These are phyloP conservation scores for Metschnikowia colocasiae DNA, from an alignment of 805 yeast species.

Conservation along the genomic window DNA sequence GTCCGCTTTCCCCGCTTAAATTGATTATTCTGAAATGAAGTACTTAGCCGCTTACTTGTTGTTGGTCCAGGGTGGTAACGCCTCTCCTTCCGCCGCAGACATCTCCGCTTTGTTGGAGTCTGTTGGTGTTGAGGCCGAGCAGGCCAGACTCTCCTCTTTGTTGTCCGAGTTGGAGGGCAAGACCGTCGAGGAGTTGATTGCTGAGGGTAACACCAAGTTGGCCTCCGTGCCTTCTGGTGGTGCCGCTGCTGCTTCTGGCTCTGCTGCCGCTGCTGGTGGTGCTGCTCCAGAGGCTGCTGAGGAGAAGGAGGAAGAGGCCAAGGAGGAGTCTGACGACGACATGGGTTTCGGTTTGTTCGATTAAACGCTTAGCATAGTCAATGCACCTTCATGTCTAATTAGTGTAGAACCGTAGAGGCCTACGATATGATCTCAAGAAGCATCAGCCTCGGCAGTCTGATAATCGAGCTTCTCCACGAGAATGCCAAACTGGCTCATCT, in stretches of 20 bases:
- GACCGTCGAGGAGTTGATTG: constrained; percentile 81
- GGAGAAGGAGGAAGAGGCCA: constrained; percentile 61
- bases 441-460: background rate
- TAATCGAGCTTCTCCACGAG: constrained; percentile 25
- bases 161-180: constrained; percentile 90
- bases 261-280: constrained; percentile 68
- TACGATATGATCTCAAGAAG: no score
- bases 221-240: constrained; percentile 98
- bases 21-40: constrained; percentile 86
- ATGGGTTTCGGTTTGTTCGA: constrained; percentile 99
- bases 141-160: constrained; percentile 75
- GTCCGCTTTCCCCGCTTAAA: constrained; percentile 77
- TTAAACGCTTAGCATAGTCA: constrained; percentile 42
- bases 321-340: constrained; percentile 64
- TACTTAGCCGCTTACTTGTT: constrained; percentile 99
- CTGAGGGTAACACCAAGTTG: constrained; percentile 93
- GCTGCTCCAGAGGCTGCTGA: constrained; percentile 68
- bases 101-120: constrained; percentile 85
- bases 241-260: constrained; percentile 81
- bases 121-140: constrained; percentile 95
- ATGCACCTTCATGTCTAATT: background rate
- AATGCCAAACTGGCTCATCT: constrained; percentile 26
- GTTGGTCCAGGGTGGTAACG: constrained; percentile 94
- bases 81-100: constrained; percentile 91
- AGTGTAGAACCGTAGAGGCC: no score